phyloP scores from a whole-genome alignment of 129 eudicot genomes.

The Smallanthus sonchifolius region DNA sequence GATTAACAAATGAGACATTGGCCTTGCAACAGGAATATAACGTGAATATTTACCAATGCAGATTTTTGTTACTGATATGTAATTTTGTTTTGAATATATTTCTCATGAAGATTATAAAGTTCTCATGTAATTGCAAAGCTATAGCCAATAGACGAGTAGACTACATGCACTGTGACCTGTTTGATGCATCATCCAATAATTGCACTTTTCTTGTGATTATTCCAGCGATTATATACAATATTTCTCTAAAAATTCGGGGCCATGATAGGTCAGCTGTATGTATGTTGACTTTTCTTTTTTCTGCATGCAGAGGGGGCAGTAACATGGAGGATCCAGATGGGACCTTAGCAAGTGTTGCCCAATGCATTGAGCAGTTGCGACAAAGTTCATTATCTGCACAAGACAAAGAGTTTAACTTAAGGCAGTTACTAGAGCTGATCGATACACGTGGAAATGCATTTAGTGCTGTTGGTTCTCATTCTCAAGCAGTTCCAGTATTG shows the following conservation, averaged over 20 bases:
- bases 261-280: constrained; percentile 4
- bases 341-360: constrained; percentile 97
- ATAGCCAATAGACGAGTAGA: neutral
- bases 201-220: neutral
- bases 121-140: neutral
- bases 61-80: neutral
- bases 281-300: constrained; percentile 10
- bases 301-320: constrained; percentile 62
- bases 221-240: neutral
- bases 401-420: constrained; percentile 81
- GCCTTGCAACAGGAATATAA: neutral
- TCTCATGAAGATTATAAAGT: neutral
- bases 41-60: neutral
- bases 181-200: neutral
- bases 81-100: neutral
- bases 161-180: neutral
- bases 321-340: constrained; percentile 99
- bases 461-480: constrained; percentile 98
- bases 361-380: constrained; percentile 93
- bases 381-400: constrained; percentile 77
- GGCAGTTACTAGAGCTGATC: constrained; percentile 73
- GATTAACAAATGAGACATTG: neutral
- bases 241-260: neutral
- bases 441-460: constrained; percentile 92
- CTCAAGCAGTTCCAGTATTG: constrained; percentile 99